Evolutionary conservation across 139 green algal species (phyloP).

Genomic region (Trebouxia sp.): DNA sequence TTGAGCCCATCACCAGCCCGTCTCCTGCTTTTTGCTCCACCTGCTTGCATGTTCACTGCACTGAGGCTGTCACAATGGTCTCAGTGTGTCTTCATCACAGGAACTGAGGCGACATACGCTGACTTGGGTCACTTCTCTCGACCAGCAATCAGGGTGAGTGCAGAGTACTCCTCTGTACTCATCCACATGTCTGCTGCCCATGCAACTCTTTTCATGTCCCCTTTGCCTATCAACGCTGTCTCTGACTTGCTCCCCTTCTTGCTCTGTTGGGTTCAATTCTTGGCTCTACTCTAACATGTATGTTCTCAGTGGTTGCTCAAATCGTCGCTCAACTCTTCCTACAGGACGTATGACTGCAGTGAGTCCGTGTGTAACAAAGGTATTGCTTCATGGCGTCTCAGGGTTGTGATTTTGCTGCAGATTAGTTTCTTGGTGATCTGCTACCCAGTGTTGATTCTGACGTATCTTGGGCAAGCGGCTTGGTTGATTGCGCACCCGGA

Average conservation of each 20-base stretch:
- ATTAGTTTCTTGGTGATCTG: constrained; percentile 35
- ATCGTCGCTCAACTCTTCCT: no score
- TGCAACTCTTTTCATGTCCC: no score
- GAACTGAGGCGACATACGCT: constrained; percentile 66
- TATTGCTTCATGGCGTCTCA: background rate
- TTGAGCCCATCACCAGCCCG: no score
- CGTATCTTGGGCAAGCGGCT: constrained; percentile 67
- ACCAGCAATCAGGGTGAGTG: constrained; percentile 38
- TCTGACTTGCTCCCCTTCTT: background rate
- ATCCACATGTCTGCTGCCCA: background rate
- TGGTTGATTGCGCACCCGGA: constrained; percentile 21
- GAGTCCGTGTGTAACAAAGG: no score
- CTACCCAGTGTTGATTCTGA: constrained; percentile 65
- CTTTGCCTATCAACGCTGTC: background rate
- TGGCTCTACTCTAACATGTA: no score
- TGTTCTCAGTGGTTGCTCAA: no score
- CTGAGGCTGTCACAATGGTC: background rate
- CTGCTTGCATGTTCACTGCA: background rate
- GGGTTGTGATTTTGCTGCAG: background rate
- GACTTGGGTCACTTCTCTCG: constrained; percentile 69
- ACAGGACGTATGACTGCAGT: no score
- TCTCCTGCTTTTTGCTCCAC: background rate
- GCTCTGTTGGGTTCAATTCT: no score
- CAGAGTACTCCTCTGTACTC: background rate
- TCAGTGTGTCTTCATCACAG: background rate